Evolutionary conservation across 2,329 filamentous ascomycete genomes (phyloP), one percentile per base, ranked within the genome.

Genomic region (Colletotrichum magnum): DNA sequence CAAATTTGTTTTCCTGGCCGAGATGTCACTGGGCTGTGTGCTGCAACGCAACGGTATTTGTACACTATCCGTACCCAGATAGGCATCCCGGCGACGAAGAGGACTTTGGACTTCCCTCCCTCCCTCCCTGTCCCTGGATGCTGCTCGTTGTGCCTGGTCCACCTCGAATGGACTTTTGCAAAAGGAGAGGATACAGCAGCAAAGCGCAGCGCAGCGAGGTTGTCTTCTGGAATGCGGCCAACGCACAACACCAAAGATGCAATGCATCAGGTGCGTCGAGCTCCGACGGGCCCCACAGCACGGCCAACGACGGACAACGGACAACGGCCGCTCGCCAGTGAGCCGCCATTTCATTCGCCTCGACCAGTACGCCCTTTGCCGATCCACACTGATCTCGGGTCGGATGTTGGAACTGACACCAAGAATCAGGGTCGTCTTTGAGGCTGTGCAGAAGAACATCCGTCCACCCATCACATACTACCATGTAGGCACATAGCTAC

Each of bases 1-100:
- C 68, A 63, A 36, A 70, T 62, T 41, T 58, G 58, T 52, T 62
- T 45, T 70, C 68, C 64, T 63, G 39, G 51, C 51, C 67, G 51
- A 60, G 48, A 69, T 54, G 65, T 50, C 51, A 69, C 53, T 41
- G 50, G 56, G 65, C 53, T 39, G 50, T 16, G 24, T 53, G 21
- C 53, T 70, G 68, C 64, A 62, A 61, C 64, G 45, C 21, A 24
- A 24, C 21, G 21, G 21, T 24, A 24, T 24, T 24, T 24, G 21
- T 24, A 24, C 21, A 24, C 21, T 24, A 24, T 24, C 21, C 21
- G 15, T 67, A 45, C 43, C 7, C 6, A 6, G 28, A 9, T 36
- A 36, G 32, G 7, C 32, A 36, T 36, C 63, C 57, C 63, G 45
- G 63, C 36, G 21, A 16, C 47, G 58, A 58, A 52, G 47, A 45